Percentiles rank a stretch among this genome's conserved stretches.
phyloP scores from a whole-genome alignment of 805 yeast genomes.

The Barnettozyma populi region DNA sequence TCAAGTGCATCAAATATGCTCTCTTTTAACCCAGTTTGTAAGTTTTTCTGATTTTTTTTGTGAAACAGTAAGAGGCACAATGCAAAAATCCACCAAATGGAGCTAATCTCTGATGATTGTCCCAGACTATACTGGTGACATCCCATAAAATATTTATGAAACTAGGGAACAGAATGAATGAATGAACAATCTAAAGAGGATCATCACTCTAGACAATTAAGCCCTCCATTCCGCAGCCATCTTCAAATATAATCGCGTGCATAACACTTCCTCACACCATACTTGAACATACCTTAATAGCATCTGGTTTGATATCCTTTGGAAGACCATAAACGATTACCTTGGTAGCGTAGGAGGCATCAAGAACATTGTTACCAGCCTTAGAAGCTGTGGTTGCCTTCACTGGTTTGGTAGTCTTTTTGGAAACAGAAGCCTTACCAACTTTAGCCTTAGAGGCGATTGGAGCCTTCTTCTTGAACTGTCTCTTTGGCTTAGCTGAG shows the following conservation, averaged over 20 bases:
- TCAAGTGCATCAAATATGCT: background rate
- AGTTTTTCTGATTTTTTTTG: conserved; percentile 8
- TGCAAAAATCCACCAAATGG: background rate
- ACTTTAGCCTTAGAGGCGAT: conserved; percentile 24
- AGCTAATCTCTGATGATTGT: background rate
- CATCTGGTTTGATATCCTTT: conserved; percentile 76
- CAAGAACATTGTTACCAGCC: conserved; percentile 25
- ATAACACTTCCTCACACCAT: background rate
- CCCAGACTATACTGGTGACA: background rate
- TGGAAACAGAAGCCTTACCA: conserved; percentile 14
- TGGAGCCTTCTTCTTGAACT: conserved; percentile 27
- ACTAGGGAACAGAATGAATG: background rate
- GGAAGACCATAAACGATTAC: conserved; percentile 85
- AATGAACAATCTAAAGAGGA: background rate
- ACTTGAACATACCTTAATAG: conserved; percentile 72
- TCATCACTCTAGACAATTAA: background rate
- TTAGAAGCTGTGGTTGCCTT: conserved; percentile 22
- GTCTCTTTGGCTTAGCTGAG: conserved; percentile 48
- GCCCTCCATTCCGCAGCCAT: background rate
- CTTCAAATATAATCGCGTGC: background rate
- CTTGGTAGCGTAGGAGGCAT: conserved; percentile 61
- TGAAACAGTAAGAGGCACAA: conserved; percentile 2
- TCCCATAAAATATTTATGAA: too few species aligned
- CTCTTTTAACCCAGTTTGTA: background rate
- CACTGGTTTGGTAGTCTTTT: conserved; percentile 14